Evolutionary conservation across 306 rosid genomes (phyloP).

Genomic region (Alnus glutinosa): DNA sequence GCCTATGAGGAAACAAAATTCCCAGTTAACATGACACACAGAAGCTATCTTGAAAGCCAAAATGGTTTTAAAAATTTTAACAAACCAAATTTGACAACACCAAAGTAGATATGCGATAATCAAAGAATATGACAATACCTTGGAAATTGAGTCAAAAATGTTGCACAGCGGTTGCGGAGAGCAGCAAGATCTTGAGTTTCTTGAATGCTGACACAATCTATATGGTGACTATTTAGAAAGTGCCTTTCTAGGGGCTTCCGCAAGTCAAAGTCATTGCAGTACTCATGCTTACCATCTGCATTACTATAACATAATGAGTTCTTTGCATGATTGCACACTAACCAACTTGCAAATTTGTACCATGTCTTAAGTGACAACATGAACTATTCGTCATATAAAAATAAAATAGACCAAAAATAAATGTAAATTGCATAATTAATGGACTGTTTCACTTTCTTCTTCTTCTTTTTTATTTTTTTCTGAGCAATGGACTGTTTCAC

Average conservation of each 20-base stretch:
- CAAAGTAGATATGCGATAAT: neutral
- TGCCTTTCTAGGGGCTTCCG: conserved; percentile 78
- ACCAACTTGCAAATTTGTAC: conserved; percentile 1
- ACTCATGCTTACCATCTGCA: conserved; percentile 60
- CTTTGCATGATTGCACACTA: conserved; percentile 6
- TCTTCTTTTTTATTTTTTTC: neutral
- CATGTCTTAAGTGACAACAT: neutral
- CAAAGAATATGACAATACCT: conserved; percentile 43
- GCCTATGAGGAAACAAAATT: neutral
- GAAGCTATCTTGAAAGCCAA: conserved; percentile 7
- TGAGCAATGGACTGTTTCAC: neutral
- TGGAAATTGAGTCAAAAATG: conserved; percentile 65
- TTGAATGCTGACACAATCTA: conserved; percentile 69
- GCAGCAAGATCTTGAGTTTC: conserved; percentile 59
- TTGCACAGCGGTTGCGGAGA: conserved; percentile 61
- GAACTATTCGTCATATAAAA: neutral
- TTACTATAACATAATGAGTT: conserved; percentile 13
- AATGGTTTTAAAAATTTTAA: neutral
- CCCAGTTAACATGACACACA: neutral
- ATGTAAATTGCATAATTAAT: conserved; percentile 1
- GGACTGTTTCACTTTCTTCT: neutral
- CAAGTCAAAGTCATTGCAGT: conserved; percentile 82
- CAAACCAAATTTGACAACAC: neutral
- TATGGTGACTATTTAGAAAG: conserved; percentile 47
- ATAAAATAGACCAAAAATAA: neutral